phyloP scores from a whole-genome alignment of 2,329 filamentous ascomycete species.

The Pseudopithomyces maydicus region DNA sequence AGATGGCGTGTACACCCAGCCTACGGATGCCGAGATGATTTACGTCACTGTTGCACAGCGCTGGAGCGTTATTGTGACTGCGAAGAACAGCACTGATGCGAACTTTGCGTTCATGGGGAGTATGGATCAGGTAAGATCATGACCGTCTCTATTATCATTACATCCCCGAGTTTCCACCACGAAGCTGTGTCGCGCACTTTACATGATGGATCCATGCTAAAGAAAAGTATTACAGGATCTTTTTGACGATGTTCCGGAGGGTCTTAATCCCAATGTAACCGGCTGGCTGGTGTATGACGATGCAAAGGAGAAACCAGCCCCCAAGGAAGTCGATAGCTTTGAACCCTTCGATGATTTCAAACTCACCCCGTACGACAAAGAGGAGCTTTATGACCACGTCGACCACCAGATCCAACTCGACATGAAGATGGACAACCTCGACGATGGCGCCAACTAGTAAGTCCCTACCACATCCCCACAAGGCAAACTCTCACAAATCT shows the following conservation, averaged over 20 bases:
- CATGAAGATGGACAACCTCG: slow-evolving; percentile 67
- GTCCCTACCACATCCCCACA: slow-evolving; percentile 16
- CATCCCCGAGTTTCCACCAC: background rate
- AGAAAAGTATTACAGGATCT: slow-evolving; percentile 43
- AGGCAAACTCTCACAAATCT: background rate
- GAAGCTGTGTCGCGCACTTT: too few species aligned
- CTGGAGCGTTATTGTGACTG: slow-evolving; percentile 69
- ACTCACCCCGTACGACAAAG: slow-evolving; percentile 71
- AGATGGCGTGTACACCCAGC: slow-evolving; percentile 70
- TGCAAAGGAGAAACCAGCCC: slow-evolving; percentile 50
- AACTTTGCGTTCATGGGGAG: slow-evolving; percentile 65
- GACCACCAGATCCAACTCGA: slow-evolving; percentile 67
- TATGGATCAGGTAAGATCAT: slow-evolving; percentile 50
- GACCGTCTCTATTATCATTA: background rate
- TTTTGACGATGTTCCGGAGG: slow-evolving; percentile 70
- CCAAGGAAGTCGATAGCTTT: slow-evolving; percentile 65
- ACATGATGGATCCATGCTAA: slow-evolving; percentile 13
- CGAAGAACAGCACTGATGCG: slow-evolving; percentile 59
- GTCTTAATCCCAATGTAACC: slow-evolving; percentile 68
- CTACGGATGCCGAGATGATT: slow-evolving; percentile 62
- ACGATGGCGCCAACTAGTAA: slow-evolving; percentile 69
- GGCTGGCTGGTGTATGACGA: slow-evolving; percentile 62
- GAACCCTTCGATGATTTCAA: slow-evolving; percentile 74
- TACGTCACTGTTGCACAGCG: slow-evolving; percentile 73
- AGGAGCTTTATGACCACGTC: slow-evolving; percentile 64